Evolutionary conservation across 176 grass and related monocot genomes (phyloP), one percentile per base, ranked within the genome.

Genomic region (Canna indica): DNA sequence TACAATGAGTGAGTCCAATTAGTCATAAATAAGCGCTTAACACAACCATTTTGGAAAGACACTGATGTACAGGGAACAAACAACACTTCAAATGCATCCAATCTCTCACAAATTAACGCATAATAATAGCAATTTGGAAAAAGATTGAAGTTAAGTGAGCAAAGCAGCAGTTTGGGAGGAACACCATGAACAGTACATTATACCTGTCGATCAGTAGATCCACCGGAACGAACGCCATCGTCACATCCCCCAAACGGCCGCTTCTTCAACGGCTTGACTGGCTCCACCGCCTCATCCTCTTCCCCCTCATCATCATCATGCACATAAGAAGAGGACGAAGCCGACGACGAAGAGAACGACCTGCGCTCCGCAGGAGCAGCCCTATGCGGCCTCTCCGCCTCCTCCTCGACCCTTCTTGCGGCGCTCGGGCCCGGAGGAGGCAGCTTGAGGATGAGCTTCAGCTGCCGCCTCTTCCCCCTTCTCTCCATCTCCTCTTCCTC

Each of bases 181-280:
- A 25, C 17, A 70, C 31, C 13, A 30, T 48, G 24, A 48, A 50
- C 15, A 4, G 41, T 22, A 31, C 26, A 70, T 47, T 47, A 48
- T 31, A 68, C 25, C 54, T 59, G 11, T 81, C 29, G 69, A 41
- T 14, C 34, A 39, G 34, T 62, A 77, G 59, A 70, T 50, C 68
- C 57, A 57, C 9, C 47, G 31, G 42, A 73, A 59, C 52, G 18
- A 42, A 38, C 54, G 22, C 13, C 54, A 73, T 62, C 79, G 53
- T 70, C 71, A 64, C 65, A 83, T 41, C 74, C 72, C 65, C 87
- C 86, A 74, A 94, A 93, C 82, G 82, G 82, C 72, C 90, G 85
- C 87, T 99, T 99, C 85, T 99, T 99, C 50, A 81, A 82, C 66
- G 95, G 95, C 78, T 90, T 93, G 71, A 87, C 76, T 58, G 81